Evolutionary conservation across 2,329 filamentous ascomycete species (phyloP), one percentile per base, ranked within the genome.

Genomic region (Stagonosporopsis cucurbitacearum): DNA sequence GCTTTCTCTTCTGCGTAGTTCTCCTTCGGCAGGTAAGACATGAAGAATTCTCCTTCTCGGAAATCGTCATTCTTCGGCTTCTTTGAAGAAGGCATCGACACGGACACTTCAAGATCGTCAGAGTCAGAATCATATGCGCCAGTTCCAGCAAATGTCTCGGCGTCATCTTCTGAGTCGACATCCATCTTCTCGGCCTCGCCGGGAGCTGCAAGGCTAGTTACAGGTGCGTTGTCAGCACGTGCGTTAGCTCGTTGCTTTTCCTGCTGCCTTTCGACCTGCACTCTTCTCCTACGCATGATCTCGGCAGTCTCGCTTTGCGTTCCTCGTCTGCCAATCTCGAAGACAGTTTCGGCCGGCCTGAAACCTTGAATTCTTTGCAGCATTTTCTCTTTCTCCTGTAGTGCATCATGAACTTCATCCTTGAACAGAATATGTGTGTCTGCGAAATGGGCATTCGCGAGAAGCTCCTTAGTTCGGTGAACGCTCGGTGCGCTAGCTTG

Each of bases 291-390:
- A 66, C 86, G 87, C 86, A 95, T 91, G 28, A 94, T 81, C 58
- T 92, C 88, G 2, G 88, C 89, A 6, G 89, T 88, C 70, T 89
- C 87, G 36, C 68, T 69, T 44, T 80, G 81, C 2, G 80, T 82
- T 62, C 87, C 89, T 58, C 88, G 85, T 64, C 88, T 86, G 6
- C 90, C 90, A 60, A 97, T 88, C 75, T 99, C 95, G 66, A 99
- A 99, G n/a, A 99, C 91, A 0, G 94, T 98, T 76, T 99, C 95
- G 39, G 88, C 83, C 0, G 96, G 95, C 65, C 91, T 86, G 78
- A 95, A 99, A 2, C 89, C 89, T 67, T 91, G 93, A 54, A 99
- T 91, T 55, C 88, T 86, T 28, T 92, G 91, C 26, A 99, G 81
- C 91, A 99, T 96, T 46, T 89, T 87, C 44, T 92, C 87, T 28